Evolutionary conservation across 2,329 filamentous ascomycete genomes (phyloP).

Genomic region (Hansfordia pulvinata): DNA sequence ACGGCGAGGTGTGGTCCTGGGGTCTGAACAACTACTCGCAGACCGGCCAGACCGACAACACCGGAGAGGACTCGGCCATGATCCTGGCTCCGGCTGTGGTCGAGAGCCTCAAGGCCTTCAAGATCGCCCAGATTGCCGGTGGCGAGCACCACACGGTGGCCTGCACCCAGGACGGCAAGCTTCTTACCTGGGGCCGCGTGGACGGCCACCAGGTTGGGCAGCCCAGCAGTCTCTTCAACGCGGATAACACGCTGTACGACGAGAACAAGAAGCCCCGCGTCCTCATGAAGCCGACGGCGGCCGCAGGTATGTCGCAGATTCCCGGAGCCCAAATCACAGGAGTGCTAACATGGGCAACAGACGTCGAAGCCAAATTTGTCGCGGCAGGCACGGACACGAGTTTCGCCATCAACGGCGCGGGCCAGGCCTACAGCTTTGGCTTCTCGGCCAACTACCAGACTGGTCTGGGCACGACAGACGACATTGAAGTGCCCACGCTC

Average conservation of each 20-base stretch:
- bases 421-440: constrained; percentile 66
- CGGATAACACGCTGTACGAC: constrained; percentile 50
- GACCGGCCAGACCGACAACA: constrained; percentile 48
- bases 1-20: constrained; percentile 55
- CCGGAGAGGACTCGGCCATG: constrained; percentile 55
- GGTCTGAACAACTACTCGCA: constrained; percentile 62
- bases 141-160: constrained; percentile 54
- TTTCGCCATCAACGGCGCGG: constrained; percentile 54
- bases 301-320: constrained; percentile 32
- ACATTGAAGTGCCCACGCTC: constrained; percentile 61
- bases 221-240: constrained; percentile 37
- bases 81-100: constrained; percentile 61
- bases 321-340: background rate
- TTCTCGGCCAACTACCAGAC: constrained; percentile 74
- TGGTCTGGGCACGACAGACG: constrained; percentile 64
- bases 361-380: constrained; percentile 38
- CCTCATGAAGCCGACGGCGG: constrained; percentile 47
- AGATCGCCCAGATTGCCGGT: constrained; percentile 57
- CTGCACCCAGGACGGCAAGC: constrained; percentile 23
- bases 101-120: constrained; percentile 44
- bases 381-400: constrained; percentile 59
- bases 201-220: constrained; percentile 40
- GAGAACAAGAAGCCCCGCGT: constrained; percentile 55
- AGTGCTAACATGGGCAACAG: constrained; percentile 13
- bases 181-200: constrained; percentile 31